Base-by-base conservation (phyloP, 108 stramenopile genomes). In the Cyclotella cryptica region DNA sequence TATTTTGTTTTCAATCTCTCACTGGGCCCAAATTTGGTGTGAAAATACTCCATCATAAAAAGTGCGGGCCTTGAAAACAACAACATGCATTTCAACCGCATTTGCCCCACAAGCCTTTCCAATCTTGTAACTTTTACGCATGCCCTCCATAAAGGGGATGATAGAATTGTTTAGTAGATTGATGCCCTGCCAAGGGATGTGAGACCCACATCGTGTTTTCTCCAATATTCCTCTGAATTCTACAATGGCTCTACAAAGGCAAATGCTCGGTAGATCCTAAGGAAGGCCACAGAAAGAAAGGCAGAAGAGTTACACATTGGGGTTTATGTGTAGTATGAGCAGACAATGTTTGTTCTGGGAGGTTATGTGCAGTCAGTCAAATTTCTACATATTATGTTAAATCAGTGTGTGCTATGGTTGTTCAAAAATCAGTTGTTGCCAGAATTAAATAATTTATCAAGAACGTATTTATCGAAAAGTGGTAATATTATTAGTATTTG, bases 91-190 rank as follows among this genome's bases (percentile, higher is more conserved):
- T 68, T 68, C 27, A 68, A 52, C 52, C 13, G 51, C 22, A 68
- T 68, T 49, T 49, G 30, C 11, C 69, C 69, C 15, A 70, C 19
- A n/a, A 70, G 52, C 24, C 69, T 57, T 70, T 54, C 54, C 55
- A 70, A 70, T 70, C 52, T 70, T 52, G 69, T 55, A 6, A 13
- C 54, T 28, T 55, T 70, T 57, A 35, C 35, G 6, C 29, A 54
- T 54, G 29, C 27, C 12, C 55, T 70, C 40, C 12, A 27, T 0
- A 3, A 49, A 27, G 69, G 57, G 21, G 69, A 17, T 40, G 41
- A 70, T n/a, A 43, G 54, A 41, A 28, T 54, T 22, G 35, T 21
- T 18, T 54, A 57, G 52, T 12, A 18, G 22, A 40, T 70, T 12
- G 69, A 70, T 42, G 52, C 55, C 54, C 55, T 21, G 41, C 52